Evolutionary conservation across 257 asterid genomes (phyloP).

Genomic region (Echites panduratus): DNA sequence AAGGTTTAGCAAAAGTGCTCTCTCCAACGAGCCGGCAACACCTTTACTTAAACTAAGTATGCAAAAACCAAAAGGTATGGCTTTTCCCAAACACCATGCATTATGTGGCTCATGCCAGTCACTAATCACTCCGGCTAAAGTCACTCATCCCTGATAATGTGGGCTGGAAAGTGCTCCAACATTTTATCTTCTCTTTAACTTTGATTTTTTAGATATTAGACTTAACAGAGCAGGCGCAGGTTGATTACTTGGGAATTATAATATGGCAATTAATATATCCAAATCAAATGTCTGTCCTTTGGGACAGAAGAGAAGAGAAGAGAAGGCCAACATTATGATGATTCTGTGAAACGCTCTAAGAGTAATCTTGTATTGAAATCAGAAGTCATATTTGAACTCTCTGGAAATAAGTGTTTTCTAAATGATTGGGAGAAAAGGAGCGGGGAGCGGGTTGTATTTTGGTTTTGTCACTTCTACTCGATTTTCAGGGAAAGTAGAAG

Average conservation of each 20-base stretch:
- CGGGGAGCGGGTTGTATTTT: no score
- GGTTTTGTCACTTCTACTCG: no score
- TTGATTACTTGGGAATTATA: no score
- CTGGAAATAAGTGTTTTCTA: no score
- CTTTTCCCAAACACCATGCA: constrained; percentile 17
- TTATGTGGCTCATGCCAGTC: not conserved
- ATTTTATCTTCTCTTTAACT: not conserved
- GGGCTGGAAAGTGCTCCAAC: not conserved
- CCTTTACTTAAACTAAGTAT: not conserved
- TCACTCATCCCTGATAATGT: not conserved
- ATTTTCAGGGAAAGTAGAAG: no score
- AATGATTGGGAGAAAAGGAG: no score
- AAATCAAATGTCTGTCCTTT: not conserved
- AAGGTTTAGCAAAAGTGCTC: constrained; percentile 3
- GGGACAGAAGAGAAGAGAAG: not conserved
- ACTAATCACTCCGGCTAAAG: not conserved
- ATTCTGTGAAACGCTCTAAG: constrained; percentile 12
- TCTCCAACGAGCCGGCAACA: constrained; percentile 1
- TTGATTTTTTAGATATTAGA: not conserved
- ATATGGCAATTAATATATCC: no score
- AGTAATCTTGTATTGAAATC: no score
- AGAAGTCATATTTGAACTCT: no score
- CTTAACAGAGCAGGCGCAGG: no score
- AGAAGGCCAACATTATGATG: not conserved
- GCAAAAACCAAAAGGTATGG: not conserved